Conservation (phyloP, 306 rosid genomes). For the Cyamopsis tetragonoloba region DNA sequence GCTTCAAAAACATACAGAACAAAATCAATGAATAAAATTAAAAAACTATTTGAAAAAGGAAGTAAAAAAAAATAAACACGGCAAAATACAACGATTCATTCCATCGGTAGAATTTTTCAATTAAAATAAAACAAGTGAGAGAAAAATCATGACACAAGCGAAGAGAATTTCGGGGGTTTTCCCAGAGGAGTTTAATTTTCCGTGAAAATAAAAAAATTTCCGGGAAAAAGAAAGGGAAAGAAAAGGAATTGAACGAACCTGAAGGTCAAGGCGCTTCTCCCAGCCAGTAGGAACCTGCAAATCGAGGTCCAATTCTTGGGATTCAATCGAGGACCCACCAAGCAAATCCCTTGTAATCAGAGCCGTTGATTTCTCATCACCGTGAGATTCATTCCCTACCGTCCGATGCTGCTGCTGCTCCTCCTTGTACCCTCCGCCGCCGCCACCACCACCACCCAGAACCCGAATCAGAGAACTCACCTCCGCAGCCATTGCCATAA, state of each 20-base stretch:
- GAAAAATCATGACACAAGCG: not conserved
- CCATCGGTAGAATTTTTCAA: not conserved
- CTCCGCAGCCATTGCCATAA: slow-evolving; percentile 69
- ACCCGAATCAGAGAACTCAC: slow-evolving; percentile 71
- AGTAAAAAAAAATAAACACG: not conserved
- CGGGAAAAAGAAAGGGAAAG: slow-evolving; percentile 26
- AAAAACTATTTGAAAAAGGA: no score
- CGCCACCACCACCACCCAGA: slow-evolving; percentile 50
- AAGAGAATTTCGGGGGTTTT: not conserved
- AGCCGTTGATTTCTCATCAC: slow-evolving; percentile 69
- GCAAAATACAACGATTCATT: not conserved
- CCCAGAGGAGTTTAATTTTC: not conserved
- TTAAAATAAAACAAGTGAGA: not conserved
- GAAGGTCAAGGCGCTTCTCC: slow-evolving; percentile 89
- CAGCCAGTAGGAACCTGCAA: slow-evolving; percentile 90
- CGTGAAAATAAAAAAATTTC: not conserved
- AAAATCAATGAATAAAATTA: not conserved
- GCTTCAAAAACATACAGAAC: not conserved
- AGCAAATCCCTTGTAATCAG: slow-evolving; percentile 80
- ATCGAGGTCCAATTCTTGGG: slow-evolving; percentile 96
- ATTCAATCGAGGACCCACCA: slow-evolving; percentile 63
- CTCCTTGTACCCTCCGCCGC: slow-evolving; percentile 50
- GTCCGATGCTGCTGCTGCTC: slow-evolving; percentile 68
- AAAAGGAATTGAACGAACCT: slow-evolving; percentile 51
- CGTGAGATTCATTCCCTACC: slow-evolving; percentile 52